Evolutionary conservation across 768 basidiomycete genomes (phyloP), one percentile per base, ranked within the genome.

Genomic region (Mycena pura): DNA sequence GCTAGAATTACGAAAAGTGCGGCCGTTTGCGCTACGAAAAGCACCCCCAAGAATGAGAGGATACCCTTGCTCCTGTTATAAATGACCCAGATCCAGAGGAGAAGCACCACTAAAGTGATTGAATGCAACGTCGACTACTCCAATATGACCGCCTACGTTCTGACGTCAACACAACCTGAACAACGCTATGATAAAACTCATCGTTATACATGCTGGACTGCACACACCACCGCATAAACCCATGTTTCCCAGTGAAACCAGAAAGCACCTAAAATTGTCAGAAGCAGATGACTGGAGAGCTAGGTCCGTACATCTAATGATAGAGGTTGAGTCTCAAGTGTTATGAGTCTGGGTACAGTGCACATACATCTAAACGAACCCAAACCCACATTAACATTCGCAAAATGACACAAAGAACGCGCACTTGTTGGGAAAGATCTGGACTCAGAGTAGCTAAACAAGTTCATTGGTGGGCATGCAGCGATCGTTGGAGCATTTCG

Each of bases 21-120:
- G 21, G 43, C 51, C 4, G 62, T 51, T 44, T 72, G 65, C 10
- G 57, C 56, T 15, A 64, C 19, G 22, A 69, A 73, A 14, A 64
- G 57, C 6, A 47, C 32, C 27, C 44, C 46, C 31, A 72, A 54
- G 15, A 63, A n/a, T 8, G 57, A 46, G 3, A 70, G 63, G 19
- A 74, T 58, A n/a, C 29, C 44, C 2, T 51, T 52, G 24, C 63
- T 70, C 38, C 65, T 66, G 60, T 69, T 68, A 58, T 71, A 73
- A 6, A 73, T 64, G 25, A 74, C 68, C 47, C 66, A 72, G 7
- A 74, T 72, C 73, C 73, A 74, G 5, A 73, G 61, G 6, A 73
- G 51, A 19, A 74, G 58, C 6, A 73, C 71, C n/a, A 70, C 73
- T 74, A 52, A 31, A 24, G 24, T 6, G 2, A 25, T 36, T 32